Evolutionary conservation across 768 basidiomycete genomes (phyloP).

Genomic region (Mycena epipterygia): DNA sequence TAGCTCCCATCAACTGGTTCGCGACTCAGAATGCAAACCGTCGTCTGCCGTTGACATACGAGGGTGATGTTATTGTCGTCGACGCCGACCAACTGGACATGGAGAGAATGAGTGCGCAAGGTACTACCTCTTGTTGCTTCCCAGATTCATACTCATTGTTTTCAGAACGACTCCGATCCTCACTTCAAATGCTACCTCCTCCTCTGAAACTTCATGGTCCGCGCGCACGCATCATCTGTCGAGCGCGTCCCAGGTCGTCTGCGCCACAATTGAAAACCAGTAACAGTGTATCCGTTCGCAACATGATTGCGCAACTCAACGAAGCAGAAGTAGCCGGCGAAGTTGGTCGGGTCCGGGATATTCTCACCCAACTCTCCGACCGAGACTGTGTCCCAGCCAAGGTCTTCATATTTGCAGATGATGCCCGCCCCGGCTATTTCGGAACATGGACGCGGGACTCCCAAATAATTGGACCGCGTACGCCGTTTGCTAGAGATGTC

Average conservation of each 20-base stretch:
- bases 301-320: slow-evolving; percentile 72
- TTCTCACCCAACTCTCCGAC: slow-evolving; percentile 73
- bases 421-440: slow-evolving; percentile 91
- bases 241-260: slow-evolving; percentile 13
- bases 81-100: slow-evolving; percentile 43
- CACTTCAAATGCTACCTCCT: slow-evolving; percentile 52
- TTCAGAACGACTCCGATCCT: slow-evolving; percentile 55
- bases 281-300: slow-evolving; percentile 53
- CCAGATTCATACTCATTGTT: slow-evolving; percentile 12
- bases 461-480: slow-evolving; percentile 82
- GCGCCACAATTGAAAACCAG: slow-evolving; percentile 52
- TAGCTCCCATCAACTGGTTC: slow-evolving; percentile 86
- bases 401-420: slow-evolving; percentile 85
- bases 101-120: slow-evolving; percentile 54
- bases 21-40: slow-evolving; percentile 40
- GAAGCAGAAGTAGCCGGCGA: slow-evolving; percentile 87
- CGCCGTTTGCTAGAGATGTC: slow-evolving; percentile 85
- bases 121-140: slow-evolving; percentile 45
- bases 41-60: slow-evolving; percentile 33
- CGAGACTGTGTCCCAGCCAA: slow-evolving; percentile 79
- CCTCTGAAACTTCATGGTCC: slow-evolving; percentile 39
- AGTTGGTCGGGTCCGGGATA: slow-evolving; percentile 72
- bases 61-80: slow-evolving; percentile 71
- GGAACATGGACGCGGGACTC: slow-evolving; percentile 95
- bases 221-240: slow-evolving; percentile 3